A percentile compares a stretch with the other conserved stretches of the same genome.
Conservation (phyloP, 192 early-diverging fungal species). For the Linnemannia elongata region DNA sequence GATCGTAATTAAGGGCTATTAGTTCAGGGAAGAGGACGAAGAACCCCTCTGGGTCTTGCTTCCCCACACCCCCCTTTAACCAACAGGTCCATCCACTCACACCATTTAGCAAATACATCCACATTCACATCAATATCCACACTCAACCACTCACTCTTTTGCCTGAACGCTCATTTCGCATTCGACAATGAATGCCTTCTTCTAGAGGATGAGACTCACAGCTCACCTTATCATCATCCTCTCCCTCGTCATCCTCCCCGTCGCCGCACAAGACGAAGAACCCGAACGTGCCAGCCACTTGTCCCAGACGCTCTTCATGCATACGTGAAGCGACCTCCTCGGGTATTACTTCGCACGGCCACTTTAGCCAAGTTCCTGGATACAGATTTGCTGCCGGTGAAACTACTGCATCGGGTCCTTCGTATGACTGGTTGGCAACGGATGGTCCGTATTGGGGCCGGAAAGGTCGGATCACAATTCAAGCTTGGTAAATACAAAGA, state of each 20-base stretch:
- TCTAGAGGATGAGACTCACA: not conserved
- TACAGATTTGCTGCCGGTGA: slow-evolving; percentile 45
- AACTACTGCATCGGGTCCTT: slow-evolving; percentile 10
- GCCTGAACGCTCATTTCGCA: not conserved
- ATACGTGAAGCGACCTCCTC: slow-evolving; percentile 65
- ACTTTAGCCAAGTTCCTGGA: slow-evolving; percentile 56
- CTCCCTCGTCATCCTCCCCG: slow-evolving; percentile 4
- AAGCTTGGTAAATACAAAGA: slow-evolving; percentile 61
- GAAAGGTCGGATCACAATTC: slow-evolving; percentile 38
- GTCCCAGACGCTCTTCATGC: slow-evolving; percentile 63
- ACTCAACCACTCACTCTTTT: not conserved
- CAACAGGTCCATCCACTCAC: no score
- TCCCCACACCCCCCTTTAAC: no score
- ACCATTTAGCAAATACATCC: not conserved
- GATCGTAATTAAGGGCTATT: no score
- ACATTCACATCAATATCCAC: not conserved
- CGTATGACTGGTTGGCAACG: slow-evolving; percentile 66
- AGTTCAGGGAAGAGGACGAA: no score
- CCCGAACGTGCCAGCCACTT: slow-evolving; percentile 56
- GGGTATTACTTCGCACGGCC: slow-evolving; percentile 62
- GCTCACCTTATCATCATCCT: slow-evolving; percentile 8
- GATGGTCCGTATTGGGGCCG: slow-evolving; percentile 57
- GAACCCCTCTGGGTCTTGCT: no score
- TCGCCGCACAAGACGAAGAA: slow-evolving; percentile 24
- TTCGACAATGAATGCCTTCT: not conserved